Base-by-base conservation (phyloP, 805 yeast genomes). In the Metschnikowia bowlesiae region DNA sequence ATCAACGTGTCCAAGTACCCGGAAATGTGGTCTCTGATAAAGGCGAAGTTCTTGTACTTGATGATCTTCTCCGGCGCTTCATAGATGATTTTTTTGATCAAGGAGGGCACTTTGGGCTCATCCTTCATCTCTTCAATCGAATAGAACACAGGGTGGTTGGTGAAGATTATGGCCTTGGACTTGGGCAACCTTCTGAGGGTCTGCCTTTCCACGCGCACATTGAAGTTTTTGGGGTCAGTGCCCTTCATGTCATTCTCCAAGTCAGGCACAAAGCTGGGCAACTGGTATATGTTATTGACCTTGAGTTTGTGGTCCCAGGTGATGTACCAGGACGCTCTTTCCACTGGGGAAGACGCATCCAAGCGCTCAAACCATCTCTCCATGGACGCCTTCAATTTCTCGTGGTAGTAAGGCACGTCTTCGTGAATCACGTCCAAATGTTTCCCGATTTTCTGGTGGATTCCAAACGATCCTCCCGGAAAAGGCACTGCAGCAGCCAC, bases 91-190 rank as follows among this genome's bases (percentile, higher is more conserved):
- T 82, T 84, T 60, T 78, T 77, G 44, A 85, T 63, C 44, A 85
- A 87, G 2, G 96, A 85, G 3, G 96, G 85, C 44, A 91, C 85
- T 50, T 89, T 65, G 1, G 88, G 82, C 55, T 85, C 95, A 22
- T 88, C 96, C 57, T 84, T 87, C 69, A 83, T 80, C 50, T 87
- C 92, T 37, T 86, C 91, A 39, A 87, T 81, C 2, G 86, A 79
- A 65, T 87, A 87, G 62, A 84, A 86, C n/a, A 84, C 74, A 4
- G 90, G 91, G 62, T 85, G 91, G 62, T 85, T 85, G 29, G 89
- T 82, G 71, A 85, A 85, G 45, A 85, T 81, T 52, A 85, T 81
- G 2, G 89, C 89, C 43, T 72, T 59, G 0, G 85, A 67, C 61
- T 74, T 82, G 36, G 91, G 90, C 47, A 85, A 71, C 60, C 85